These are phyloP conservation scores for Pseudocercospora macadamiae DNA, from an alignment of 2,329 filamentous ascomycete genomes.

Conservation along the genomic window DNA sequence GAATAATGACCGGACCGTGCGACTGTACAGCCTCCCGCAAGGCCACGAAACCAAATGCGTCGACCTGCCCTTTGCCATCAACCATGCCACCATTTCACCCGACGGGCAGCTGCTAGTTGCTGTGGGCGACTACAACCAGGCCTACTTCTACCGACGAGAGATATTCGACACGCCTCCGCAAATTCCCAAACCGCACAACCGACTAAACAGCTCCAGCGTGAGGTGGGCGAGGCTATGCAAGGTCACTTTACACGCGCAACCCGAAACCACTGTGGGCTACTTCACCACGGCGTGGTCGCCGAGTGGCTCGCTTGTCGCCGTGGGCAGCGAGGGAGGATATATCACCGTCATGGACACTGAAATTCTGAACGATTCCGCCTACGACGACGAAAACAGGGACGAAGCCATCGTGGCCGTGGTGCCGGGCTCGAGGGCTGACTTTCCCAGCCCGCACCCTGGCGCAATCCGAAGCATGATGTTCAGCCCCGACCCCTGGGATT, in stretches of 20 bases:
- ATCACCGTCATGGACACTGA: conserved; percentile 73
- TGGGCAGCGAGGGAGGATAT: conserved; percentile 78
- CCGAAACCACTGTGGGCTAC: conserved; percentile 57
- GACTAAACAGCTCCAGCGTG: conserved; percentile 37
- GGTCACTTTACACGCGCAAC: conserved; percentile 46
- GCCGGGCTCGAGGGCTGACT: conserved; percentile 70
- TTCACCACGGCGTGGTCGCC: conserved; percentile 79
- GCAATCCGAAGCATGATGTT: conserved; percentile 92
- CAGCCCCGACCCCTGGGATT: conserved; percentile 83
- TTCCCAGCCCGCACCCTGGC: conserved; percentile 60
- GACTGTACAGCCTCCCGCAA: conserved; percentile 75
- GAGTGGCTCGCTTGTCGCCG: conserved; percentile 70
- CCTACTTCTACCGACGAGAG: conserved; percentile 75
- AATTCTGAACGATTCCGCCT: conserved; percentile 39
- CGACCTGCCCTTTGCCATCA: conserved; percentile 81
- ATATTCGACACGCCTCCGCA: conserved; percentile 37
- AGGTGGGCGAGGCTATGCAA: conserved; percentile 48
- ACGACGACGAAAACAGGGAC: conserved; percentile 43
- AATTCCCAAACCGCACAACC: conserved; percentile 43
- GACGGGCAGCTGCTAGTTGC: conserved; percentile 79
- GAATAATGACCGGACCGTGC: conserved; percentile 91
- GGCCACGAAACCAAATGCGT: conserved; percentile 71
- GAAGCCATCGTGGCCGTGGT: conserved; percentile 75
- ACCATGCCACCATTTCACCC: conserved; percentile 90
- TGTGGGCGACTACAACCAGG: conserved; percentile 82